Evolutionary conservation across 2,329 filamentous ascomycete genomes (phyloP), one percentile per base, ranked within the genome.

Genomic region (Clarireedia hainanense): DNA sequence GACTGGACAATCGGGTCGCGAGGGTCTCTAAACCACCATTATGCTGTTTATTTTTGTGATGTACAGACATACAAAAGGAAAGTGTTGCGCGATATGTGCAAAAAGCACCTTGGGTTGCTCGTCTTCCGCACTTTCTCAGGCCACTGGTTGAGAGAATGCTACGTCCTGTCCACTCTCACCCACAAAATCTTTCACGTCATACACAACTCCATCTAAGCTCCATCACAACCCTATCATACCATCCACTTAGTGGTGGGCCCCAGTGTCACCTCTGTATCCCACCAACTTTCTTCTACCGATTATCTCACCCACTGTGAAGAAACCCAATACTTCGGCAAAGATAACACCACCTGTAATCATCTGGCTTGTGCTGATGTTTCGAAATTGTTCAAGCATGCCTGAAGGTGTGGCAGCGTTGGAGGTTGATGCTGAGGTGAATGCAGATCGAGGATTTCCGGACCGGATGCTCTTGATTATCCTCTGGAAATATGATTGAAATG

Each of bases 221-320:
- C 17, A 20, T 36, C 34, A 15, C 30, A 34, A 34, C 27, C 34
- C 47, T 56, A 56, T 50, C 47, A 50, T 20, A 20, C 20, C 15
- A 42, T 42, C 34, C 20, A 34, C 55, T 64, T 83, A 82, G 72
- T 85, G 80, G 62, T 77, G 76, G 65, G 79, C 79, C 61, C 73
- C 73, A 62, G 71, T 70, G 71, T 88, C 83, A 70, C 88, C 88
- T 74, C 81, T 82, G 81, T 99, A 99, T 63, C 94, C 94, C 66
- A 99, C 80, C 66, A 99, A 74, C 87, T 99, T 97, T 77, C 94
- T 84, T 69, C 91, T 83, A 68, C 94, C 94, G 68, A 99, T 85
- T 74, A 99, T 97, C 81, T 97, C 91, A 63, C 94, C 94, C 55
- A 97, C 83, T 60, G 91, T 95, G 81, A 97, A 99, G 83, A 99